A percentile compares a stretch with the other conserved stretches of the same genome.
phyloP scores from a whole-genome alignment of 768 basidiomycete genomes.

The Mycena leptocephala region DNA sequence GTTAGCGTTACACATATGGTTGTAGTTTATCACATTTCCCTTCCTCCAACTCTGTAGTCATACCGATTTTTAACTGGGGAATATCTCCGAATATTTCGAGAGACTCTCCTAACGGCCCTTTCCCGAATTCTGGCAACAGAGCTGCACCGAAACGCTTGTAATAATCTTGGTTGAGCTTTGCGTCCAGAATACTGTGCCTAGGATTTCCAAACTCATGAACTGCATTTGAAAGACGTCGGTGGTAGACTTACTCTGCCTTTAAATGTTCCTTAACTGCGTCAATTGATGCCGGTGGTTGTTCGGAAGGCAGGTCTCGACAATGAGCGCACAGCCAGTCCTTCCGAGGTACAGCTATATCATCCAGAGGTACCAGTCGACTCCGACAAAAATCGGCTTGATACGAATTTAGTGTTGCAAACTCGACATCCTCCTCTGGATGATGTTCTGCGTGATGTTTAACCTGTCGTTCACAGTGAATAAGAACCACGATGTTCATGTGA shows the following conservation, averaged over 20 bases:
- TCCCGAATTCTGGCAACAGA: constrained; percentile 1
- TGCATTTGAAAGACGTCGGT: not conserved
- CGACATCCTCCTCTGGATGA: not conserved
- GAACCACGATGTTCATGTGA: not conserved
- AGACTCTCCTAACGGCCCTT: not conserved
- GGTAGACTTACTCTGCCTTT: not conserved
- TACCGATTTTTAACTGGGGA: not conserved
- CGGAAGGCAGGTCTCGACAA: constrained; percentile 5
- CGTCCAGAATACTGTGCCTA: constrained; percentile 1
- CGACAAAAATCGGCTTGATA: not conserved
- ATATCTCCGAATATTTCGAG: constrained; percentile 12
- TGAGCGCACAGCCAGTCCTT: constrained; percentile 16
- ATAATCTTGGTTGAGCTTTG: constrained; percentile 1
- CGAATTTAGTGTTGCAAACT: constrained; percentile 4
- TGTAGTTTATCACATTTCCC: too few relatives aligned
- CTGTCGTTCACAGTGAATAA: not conserved
- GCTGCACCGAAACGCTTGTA: not conserved
- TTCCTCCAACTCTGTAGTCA: not conserved
- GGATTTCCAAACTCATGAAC: not conserved
- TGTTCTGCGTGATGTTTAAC: constrained; percentile 14
- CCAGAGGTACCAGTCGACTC: not conserved
- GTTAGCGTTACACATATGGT: too few relatives aligned
- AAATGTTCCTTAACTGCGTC: constrained; percentile 15
- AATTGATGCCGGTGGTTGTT: not conserved
- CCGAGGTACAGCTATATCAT: not conserved